These are phyloP conservation scores for Glycyrrhiza uralensis DNA, from an alignment of 306 rosid species.

Conservation along the genomic window DNA sequence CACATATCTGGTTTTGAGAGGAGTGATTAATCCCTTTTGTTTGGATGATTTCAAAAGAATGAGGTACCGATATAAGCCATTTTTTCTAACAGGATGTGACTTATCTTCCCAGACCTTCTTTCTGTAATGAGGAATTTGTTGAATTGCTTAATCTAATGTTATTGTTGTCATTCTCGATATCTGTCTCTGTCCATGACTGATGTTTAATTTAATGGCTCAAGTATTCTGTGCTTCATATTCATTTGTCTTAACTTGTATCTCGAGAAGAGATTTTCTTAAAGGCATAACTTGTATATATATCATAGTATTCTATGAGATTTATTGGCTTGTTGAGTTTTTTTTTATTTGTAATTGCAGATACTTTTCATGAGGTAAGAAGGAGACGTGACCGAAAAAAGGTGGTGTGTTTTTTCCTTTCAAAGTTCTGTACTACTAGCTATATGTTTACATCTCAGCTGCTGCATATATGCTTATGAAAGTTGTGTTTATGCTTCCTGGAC, in stretches of 20 bases:
- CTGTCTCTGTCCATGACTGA: not conserved
- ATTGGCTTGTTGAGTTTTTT: not conserved
- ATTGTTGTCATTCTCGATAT: not conserved
- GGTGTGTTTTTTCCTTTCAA: constrained; percentile 31
- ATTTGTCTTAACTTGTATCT: too few species aligned
- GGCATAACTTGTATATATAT: too few species aligned
- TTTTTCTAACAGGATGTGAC: not conserved
- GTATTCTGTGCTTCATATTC: not conserved
- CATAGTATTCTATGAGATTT: not conserved
- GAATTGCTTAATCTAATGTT: not conserved
- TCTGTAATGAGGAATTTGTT: too few species aligned
- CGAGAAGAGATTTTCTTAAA: constrained; percentile 6
- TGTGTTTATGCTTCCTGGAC: too few species aligned
- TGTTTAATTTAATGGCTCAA: not conserved
- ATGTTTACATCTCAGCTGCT: too few species aligned
- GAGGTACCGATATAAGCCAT: too few species aligned
- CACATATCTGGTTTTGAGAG: too few species aligned
- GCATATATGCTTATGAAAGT: too few species aligned
- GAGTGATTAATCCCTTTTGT: too few species aligned
- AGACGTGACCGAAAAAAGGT: constrained; percentile 68
- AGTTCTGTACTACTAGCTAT: not conserved
- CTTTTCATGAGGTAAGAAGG: constrained; percentile 69
- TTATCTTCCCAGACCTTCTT: too few species aligned
- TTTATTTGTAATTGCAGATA: constrained; percentile 52
- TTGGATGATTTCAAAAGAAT: too few species aligned